Evolutionary conservation across 306 rosid species (phyloP).

Genomic region (Pyrus pyrifolia): DNA sequence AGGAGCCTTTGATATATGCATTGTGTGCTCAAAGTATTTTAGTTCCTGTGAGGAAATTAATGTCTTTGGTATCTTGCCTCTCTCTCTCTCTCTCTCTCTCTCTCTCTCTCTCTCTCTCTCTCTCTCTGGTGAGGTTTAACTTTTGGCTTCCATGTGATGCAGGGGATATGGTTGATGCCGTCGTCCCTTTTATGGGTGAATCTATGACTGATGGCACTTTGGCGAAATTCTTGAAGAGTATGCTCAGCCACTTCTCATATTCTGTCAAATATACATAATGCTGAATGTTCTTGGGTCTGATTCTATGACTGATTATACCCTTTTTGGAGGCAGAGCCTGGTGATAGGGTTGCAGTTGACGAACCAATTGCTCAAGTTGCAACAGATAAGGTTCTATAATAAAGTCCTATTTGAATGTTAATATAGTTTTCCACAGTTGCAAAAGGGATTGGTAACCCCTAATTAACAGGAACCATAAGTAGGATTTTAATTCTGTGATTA

Average conservation of each 20-base stretch:
- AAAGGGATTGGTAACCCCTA: background rate
- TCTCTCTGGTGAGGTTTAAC: background rate
- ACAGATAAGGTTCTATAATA: slow-evolving; percentile 62
- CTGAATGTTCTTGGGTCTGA: background rate
- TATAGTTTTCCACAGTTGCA: slow-evolving; percentile 11
- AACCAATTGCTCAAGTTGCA: slow-evolving; percentile 80
- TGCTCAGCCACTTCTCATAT: slow-evolving; percentile 4
- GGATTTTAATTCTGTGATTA: slow-evolving; percentile 9
- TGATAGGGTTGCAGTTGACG: slow-evolving; percentile 66
- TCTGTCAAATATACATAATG: background rate
- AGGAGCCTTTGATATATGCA: background rate
- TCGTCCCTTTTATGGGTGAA: slow-evolving; percentile 79
- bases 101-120: background rate
- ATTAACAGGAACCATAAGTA: background rate
- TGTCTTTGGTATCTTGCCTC: background rate
- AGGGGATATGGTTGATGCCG: slow-evolving; percentile 67
- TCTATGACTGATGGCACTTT: slow-evolving; percentile 75
- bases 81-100: no score
- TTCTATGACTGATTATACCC: slow-evolving; percentile 11
- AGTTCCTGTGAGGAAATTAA: background rate
- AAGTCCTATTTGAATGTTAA: slow-evolving; percentile 14
- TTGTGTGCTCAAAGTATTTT: background rate
- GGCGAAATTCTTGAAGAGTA: slow-evolving; percentile 76
- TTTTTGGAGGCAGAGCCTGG: slow-evolving; percentile 54
- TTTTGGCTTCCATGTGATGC: slow-evolving; percentile 21